Evolutionary conservation across 257 asterid genomes (phyloP), one percentile per base, ranked within the genome.

Genomic region (Plantago major): DNA sequence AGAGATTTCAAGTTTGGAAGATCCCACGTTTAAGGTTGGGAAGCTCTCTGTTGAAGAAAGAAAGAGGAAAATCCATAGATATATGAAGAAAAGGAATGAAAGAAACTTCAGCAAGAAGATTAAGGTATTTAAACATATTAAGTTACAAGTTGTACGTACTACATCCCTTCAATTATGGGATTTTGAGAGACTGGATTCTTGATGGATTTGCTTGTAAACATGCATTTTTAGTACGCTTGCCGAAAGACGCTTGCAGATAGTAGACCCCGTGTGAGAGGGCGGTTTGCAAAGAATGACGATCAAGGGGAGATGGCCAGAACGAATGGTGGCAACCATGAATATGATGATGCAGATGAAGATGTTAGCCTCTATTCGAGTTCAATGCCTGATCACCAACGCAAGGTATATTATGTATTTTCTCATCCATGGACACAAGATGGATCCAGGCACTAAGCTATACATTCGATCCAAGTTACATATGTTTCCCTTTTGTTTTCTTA

Each of bases 21-120:
- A 88, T 79, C 78, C 95, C 0, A 71, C 72, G 3, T 82, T 82
- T 57, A 82, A 84, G 74, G 86, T 81, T 2, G 94, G 96, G 0
- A 91, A 89, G 58, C 83, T 86, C 60, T 84, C 96, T 1, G 84
- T 70, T 30, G 96, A 91, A 78, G 98, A 79, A 76, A 84, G 94
- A 77, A 88, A 85, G 73, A 82, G 87, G 61, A 91, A 88, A 76
- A 91, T 91, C 63, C 84, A 79, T 57, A 77, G 90, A 77, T 91
- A 91, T 69, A 67, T 88, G 88, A 79, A 82, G 92, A 91, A 91
- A 70, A 78, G 95, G 61, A 91, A 91, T 37, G 92, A 91, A 67
- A 82, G 96, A 63, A 91, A 88, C 74, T 91, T 91, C 52, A 84
- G 89, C 85, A 90, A 90, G 89, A 90, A 88, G 82, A 90, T 90